Evolutionary conservation across 78 protist genomes (phyloP).

Genomic region (Ministeria vibrans): DNA sequence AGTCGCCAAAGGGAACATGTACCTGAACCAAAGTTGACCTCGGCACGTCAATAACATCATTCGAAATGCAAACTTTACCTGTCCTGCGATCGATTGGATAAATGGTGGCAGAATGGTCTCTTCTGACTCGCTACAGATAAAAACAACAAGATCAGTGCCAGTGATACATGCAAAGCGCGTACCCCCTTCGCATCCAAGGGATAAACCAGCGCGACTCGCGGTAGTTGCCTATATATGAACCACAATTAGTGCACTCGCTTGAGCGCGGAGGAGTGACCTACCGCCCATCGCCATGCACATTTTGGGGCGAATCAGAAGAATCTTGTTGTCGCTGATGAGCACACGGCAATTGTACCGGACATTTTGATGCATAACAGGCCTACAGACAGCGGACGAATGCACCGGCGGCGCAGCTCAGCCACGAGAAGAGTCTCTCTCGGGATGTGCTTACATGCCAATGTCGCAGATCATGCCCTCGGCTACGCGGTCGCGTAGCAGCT

Average conservation of each 20-base stretch:
- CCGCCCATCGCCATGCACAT: constrained; percentile 68
- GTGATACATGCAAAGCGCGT: not conserved
- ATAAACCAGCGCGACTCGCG: constrained; percentile 77
- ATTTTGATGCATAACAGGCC: constrained; percentile 24
- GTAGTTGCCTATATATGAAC: too few relatives aligned
- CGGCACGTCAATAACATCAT: too few relatives aligned
- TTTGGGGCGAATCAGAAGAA: constrained; percentile 74
- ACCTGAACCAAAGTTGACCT: too few relatives aligned
- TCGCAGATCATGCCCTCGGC: constrained; percentile 64
- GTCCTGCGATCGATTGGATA: constrained; percentile 20
- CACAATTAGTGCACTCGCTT: too few relatives aligned
- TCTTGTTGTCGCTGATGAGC: constrained; percentile 17
- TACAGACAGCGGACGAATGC: not conserved
- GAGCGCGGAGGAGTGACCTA: too few relatives aligned
- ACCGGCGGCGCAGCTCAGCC: not conserved
- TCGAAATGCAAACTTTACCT: not conserved
- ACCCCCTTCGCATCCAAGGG: constrained; percentile 45
- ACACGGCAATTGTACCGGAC: constrained; percentile 81
- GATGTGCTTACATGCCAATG: constrained; percentile 68
- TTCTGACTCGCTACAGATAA: constrained; percentile 5
- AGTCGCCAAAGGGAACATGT: constrained; percentile 62
- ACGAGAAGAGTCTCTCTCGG: not conserved
- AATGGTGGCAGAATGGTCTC: constrained; percentile 38
- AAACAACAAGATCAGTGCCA: not conserved
- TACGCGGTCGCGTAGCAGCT: not conserved